Evolutionary conservation across 768 basidiomycete genomes (phyloP).

Genomic region (Tulasnella sp.): DNA sequence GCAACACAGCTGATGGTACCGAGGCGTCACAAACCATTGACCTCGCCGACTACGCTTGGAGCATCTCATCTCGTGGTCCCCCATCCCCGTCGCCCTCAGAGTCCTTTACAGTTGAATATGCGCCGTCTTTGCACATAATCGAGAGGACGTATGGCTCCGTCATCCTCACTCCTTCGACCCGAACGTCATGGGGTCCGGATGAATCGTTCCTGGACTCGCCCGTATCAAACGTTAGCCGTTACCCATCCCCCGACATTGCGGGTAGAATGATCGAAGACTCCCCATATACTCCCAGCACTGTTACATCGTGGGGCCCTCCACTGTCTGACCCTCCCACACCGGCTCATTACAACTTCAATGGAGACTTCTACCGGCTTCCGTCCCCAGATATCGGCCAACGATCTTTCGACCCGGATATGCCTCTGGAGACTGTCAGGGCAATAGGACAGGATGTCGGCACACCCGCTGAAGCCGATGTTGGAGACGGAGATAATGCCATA

Average conservation of each 20-base stretch:
- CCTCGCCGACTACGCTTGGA: slow-evolving; percentile 57
- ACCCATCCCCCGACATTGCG: slow-evolving; percentile 46
- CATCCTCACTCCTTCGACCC: slow-evolving; percentile 19
- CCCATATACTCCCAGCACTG: slow-evolving; percentile 37
- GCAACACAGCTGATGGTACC: not conserved
- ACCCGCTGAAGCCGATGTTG: not conserved
- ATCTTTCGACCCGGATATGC: slow-evolving; percentile 23
- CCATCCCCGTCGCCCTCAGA: slow-evolving; percentile 20
- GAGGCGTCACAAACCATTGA: slow-evolving; percentile 32
- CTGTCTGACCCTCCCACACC: slow-evolving; percentile 30
- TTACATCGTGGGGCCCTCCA: slow-evolving; percentile 42
- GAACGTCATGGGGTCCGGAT: slow-evolving; percentile 19
- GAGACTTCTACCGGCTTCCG: slow-evolving; percentile 19
- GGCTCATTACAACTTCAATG: not conserved
- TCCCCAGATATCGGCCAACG: slow-evolving; percentile 35
- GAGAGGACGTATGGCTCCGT: slow-evolving; percentile 36
- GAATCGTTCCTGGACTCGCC: slow-evolving; percentile 15
- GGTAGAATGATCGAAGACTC: slow-evolving; percentile 44
- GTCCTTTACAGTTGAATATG: slow-evolving; percentile 29
- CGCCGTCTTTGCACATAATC: slow-evolving; percentile 46
- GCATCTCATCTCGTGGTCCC: slow-evolving; percentile 57
- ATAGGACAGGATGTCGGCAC: not conserved
- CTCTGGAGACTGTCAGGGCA: not conserved
- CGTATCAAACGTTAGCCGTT: slow-evolving; percentile 21
- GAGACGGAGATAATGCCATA: not conserved